These are phyloP conservation scores for Elsinoe arachidis DNA, from an alignment of 2,329 filamentous ascomycete genomes.

Conservation along the genomic window DNA sequence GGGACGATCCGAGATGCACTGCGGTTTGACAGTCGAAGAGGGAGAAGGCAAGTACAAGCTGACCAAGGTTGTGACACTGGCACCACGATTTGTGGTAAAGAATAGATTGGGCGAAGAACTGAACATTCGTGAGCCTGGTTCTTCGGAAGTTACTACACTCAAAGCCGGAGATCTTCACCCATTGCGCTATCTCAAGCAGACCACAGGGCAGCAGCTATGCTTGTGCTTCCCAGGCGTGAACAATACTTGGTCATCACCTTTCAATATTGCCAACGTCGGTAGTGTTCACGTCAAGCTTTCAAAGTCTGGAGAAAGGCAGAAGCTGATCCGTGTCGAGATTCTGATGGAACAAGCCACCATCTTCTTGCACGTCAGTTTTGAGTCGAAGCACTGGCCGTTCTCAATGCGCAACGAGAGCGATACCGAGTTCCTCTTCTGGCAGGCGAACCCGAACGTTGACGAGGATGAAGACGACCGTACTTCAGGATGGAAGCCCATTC, in stretches of 20 bases:
- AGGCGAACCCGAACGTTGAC: conserved; percentile 84
- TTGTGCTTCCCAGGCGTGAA: conserved; percentile 89
- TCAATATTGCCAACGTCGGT: conserved; percentile 93
- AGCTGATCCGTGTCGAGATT: conserved; percentile 77
- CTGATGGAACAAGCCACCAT: conserved; percentile 89
- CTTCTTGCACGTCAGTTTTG: conserved; percentile 81
- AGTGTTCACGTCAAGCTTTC: conserved; percentile 90
- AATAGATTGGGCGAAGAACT: conserved; percentile 87
- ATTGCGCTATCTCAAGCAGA: conserved; percentile 80
- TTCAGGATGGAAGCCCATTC: conserved; percentile 83
- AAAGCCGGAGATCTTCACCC: conserved; percentile 73
- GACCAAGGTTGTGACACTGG: conserved; percentile 87
- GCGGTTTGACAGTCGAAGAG: conserved; percentile 79
- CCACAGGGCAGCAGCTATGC: conserved; percentile 76
- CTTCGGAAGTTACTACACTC: conserved; percentile 72
- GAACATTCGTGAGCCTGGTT: conserved; percentile 83
- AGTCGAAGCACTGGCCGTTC: conserved; percentile 95
- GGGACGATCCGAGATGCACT: conserved; percentile 72
- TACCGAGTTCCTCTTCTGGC: conserved; percentile 91
- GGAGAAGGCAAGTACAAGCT: conserved; percentile 97
- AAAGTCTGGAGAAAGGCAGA: conserved; percentile 80
- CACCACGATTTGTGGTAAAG: conserved; percentile 86
- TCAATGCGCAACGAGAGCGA: conserved; percentile 98
- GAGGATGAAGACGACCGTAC: conserved; percentile 77
- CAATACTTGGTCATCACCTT: conserved; percentile 95